phyloP scores from a whole-genome alignment of 2,329 filamentous ascomycete species.

The Madurella fahalii region DNA sequence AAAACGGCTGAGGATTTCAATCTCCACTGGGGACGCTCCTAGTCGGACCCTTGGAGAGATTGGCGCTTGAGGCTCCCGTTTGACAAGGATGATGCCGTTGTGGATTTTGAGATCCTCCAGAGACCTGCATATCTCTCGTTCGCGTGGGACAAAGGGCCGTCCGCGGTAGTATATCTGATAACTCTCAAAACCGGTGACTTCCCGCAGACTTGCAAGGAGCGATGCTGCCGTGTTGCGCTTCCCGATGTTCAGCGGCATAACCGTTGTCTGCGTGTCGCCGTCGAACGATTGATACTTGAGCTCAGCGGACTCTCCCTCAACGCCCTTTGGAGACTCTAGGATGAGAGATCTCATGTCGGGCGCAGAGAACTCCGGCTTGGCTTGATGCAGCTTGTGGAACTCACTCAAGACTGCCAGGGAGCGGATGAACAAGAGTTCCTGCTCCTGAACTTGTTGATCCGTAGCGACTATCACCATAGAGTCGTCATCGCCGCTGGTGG shows the following conservation, averaged over 20 bases:
- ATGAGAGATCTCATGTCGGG: conserved; percentile 55
- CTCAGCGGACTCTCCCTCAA: conserved; percentile 60
- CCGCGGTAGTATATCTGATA: conserved; percentile 71
- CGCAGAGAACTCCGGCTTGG: conserved; percentile 55
- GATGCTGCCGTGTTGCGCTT: conserved; percentile 66
- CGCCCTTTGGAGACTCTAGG: conserved; percentile 45
- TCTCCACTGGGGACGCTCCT: conserved; percentile 62
- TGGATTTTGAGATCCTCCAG: conserved; percentile 64
- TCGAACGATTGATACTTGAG: conserved; percentile 74
- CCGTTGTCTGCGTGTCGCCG: conserved; percentile 53
- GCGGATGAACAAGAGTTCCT: conserved; percentile 62
- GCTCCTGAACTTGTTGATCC: conserved; percentile 46
- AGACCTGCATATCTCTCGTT: conserved; percentile 56
- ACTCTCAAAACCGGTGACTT: conserved; percentile 70
- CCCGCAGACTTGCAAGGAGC: conserved; percentile 61
- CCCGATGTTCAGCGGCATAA: conserved; percentile 62
- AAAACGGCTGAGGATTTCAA: conserved; percentile 77
- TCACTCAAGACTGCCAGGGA: conserved; percentile 65
- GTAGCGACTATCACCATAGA: conserved; percentile 49
- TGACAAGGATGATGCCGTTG: conserved; percentile 63
- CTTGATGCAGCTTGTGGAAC: conserved; percentile 63
- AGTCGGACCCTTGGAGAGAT: conserved; percentile 43
- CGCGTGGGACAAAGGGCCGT: conserved; percentile 57
- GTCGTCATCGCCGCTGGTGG: conserved; percentile 45
- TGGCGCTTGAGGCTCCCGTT: conserved; percentile 48